These are phyloP conservation scores for Aspergillus cejpii DNA, from an alignment of 2,329 filamentous ascomycete genomes.

Conservation along the genomic window DNA sequence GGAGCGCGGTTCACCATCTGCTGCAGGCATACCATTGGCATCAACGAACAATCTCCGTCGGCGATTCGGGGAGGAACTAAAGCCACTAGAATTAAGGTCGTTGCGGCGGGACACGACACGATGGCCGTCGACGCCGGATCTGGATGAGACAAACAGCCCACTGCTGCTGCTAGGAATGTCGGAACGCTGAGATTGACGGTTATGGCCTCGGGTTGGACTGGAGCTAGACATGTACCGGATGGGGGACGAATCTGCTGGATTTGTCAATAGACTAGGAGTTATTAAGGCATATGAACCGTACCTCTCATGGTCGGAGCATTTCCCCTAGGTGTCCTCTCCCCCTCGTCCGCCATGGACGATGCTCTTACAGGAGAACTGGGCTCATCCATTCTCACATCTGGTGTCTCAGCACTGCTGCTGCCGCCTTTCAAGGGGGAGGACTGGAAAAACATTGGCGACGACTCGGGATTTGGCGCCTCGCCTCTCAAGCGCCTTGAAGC, in stretches of 20 bases:
- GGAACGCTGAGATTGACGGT: slow-evolving; percentile 54
- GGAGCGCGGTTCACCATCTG: slow-evolving; percentile 45
- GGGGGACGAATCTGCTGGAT: slow-evolving; percentile 71
- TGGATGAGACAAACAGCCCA: slow-evolving; percentile 69
- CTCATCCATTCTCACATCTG: slow-evolving; percentile 38
- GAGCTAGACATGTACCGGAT: slow-evolving; percentile 88
- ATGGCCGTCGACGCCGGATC: slow-evolving; percentile 47
- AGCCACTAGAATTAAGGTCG: slow-evolving; percentile 77
- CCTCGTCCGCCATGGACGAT: slow-evolving; percentile 35
- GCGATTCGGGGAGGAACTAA: slow-evolving; percentile 47
- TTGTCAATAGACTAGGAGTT: slow-evolving; percentile 1
- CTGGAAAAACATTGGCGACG: slow-evolving; percentile 74
- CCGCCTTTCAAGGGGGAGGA: slow-evolving; percentile 51
- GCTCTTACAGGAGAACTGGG: slow-evolving; percentile 46
- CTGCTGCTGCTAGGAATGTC: slow-evolving; percentile 78
- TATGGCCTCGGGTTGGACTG: slow-evolving; percentile 61
- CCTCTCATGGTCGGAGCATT: slow-evolving; percentile 35
- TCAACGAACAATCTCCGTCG: slow-evolving; percentile 58
- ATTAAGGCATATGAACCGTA: slow-evolving; percentile 18
- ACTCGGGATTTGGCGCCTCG: slow-evolving; percentile 49
- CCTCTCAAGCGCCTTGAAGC: slow-evolving; percentile 39
- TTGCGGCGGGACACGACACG: slow-evolving; percentile 60
- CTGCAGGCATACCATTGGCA: slow-evolving; percentile 55
- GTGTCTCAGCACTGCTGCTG: slow-evolving; percentile 36
- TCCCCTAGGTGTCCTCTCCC: slow-evolving; percentile 41